A percentile compares a stretch with the other conserved stretches of the same genome.
phyloP scores from a whole-genome alignment of 768 basidiomycete genomes.

The Termitomyces heimii region DNA sequence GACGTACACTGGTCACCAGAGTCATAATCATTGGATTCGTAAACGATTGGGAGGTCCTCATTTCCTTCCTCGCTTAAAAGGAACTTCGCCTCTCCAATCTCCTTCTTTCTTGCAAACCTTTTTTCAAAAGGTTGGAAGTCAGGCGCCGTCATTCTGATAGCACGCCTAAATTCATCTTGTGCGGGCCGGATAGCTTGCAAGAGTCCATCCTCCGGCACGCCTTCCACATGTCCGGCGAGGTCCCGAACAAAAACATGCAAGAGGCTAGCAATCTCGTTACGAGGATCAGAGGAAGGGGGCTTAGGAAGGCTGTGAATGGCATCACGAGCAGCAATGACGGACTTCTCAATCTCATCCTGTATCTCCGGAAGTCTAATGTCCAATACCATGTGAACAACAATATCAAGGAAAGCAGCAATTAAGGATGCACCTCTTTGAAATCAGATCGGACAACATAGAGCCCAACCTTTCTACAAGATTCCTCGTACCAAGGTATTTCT shows the following conservation, averaged over 20 bases:
- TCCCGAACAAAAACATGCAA: constrained; percentile 42
- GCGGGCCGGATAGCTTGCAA: constrained; percentile 49
- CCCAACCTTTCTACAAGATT: constrained; percentile 57
- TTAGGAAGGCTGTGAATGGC: constrained; percentile 28
- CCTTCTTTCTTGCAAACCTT: constrained; percentile 5
- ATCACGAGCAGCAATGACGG: constrained; percentile 33
- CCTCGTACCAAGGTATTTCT: constrained; percentile 47
- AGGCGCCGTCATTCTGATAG: constrained; percentile 50
- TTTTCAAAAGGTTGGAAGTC: constrained; percentile 47
- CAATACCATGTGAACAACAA: not conserved
- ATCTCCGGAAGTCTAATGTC: constrained; percentile 54
- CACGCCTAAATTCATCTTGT: constrained; percentile 39
- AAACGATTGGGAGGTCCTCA: not conserved
- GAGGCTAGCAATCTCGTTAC: constrained; percentile 45
- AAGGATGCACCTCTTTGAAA: constrained; percentile 46
- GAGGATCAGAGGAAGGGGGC: constrained; percentile 49
- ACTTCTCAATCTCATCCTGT: constrained; percentile 46
- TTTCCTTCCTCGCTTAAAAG: constrained; percentile 33
- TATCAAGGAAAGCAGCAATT: not conserved
- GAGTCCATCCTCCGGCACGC: constrained; percentile 48
- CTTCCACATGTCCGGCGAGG: constrained; percentile 42
- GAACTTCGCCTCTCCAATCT: constrained; percentile 21
- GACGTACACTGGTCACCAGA: not conserved
- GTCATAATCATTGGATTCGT: not conserved
- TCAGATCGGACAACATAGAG: constrained; percentile 53